Evolutionary conservation across 192 early-diverging fungal species (phyloP).

Genomic region (Umbelopsis sp.): DNA sequence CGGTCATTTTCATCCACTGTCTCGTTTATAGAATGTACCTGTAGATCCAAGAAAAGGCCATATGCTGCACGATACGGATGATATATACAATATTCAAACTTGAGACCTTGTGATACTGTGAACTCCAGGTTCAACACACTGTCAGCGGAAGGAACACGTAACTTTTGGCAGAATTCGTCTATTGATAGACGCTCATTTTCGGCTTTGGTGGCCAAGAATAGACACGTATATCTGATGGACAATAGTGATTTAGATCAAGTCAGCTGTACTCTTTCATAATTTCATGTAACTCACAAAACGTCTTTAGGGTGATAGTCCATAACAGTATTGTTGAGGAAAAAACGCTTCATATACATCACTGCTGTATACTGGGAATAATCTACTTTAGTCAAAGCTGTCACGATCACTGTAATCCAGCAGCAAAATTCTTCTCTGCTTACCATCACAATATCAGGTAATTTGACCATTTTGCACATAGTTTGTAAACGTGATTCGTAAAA

Average conservation of each 20-base stretch:
- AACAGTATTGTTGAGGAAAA: constrained; percentile 76
- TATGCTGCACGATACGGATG: constrained; percentile 72
- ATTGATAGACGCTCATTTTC: constrained; percentile 74
- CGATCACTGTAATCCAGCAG: too few species aligned
- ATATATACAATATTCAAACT: constrained; percentile 74
- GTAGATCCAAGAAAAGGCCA: constrained; percentile 76
- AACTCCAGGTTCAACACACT: constrained; percentile 68
- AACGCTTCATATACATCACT: constrained; percentile 80
- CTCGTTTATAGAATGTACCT: constrained; percentile 32
- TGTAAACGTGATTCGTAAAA: constrained; percentile 58
- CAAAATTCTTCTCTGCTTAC: constrained; percentile 38
- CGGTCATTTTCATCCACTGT: constrained; percentile 22
- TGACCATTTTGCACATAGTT: constrained; percentile 43
- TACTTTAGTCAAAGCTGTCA: too few species aligned
- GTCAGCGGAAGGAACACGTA: constrained; percentile 46
- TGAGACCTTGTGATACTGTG: constrained; percentile 68
- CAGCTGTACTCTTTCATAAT: neutral
- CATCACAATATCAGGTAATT: constrained; percentile 45
- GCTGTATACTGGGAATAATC: constrained; percentile 64
- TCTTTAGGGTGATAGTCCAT: constrained; percentile 83
- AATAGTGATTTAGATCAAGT: neutral
- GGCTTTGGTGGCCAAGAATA: constrained; percentile 77
- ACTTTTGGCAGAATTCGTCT: constrained; percentile 65
- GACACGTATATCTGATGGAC: constrained; percentile 57
- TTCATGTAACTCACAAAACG: constrained; percentile 52